phyloP scores from a whole-genome alignment of 352 stramenopile genomes.

The Globisporangium cystogenes region DNA sequence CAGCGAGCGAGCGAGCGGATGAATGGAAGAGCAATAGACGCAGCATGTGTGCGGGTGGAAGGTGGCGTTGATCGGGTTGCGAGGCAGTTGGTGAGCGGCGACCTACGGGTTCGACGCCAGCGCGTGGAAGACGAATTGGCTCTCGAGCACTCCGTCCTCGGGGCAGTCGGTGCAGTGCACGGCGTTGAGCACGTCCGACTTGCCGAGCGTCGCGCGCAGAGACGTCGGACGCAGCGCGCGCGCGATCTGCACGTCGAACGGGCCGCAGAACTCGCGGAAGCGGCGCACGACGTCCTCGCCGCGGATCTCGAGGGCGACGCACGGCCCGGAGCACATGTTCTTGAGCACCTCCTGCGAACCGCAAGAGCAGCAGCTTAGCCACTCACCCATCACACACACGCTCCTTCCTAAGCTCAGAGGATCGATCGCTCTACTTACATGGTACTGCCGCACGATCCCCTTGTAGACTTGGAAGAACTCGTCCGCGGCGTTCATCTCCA shows the following conservation, averaged over 20 bases:
- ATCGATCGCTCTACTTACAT: no score
- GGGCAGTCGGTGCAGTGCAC: constrained; percentile 92
- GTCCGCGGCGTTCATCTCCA: constrained; percentile 72
- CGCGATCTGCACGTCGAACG: constrained; percentile 89
- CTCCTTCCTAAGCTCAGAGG: no score
- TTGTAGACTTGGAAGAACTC: constrained; percentile 92
- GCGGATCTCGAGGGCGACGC: constrained; percentile 87
- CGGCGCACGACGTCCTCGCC: constrained; percentile 69
- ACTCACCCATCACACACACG: no score
- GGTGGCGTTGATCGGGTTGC: background rate
- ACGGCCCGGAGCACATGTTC: constrained; percentile 86
- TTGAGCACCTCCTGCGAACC: constrained; percentile 75
- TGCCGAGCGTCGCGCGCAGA: constrained; percentile 87
- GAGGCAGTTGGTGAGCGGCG: background rate
- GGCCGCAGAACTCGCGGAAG: constrained; percentile 84
- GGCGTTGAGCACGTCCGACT: constrained; percentile 80
- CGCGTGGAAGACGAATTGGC: constrained; percentile 85
- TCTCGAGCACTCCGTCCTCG: constrained; percentile 89
- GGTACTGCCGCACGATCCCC: constrained; percentile 61
- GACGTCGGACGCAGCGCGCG: constrained; percentile 77
- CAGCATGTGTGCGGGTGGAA: background rate
- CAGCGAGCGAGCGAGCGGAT: no score
- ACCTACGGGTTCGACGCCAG: constrained; percentile 19
- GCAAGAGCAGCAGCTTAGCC: background rate
- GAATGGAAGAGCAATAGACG: background rate